phyloP scores from a whole-genome alignment of 2,329 filamentous ascomycete species.

The Cladophialophora carrionii region DNA sequence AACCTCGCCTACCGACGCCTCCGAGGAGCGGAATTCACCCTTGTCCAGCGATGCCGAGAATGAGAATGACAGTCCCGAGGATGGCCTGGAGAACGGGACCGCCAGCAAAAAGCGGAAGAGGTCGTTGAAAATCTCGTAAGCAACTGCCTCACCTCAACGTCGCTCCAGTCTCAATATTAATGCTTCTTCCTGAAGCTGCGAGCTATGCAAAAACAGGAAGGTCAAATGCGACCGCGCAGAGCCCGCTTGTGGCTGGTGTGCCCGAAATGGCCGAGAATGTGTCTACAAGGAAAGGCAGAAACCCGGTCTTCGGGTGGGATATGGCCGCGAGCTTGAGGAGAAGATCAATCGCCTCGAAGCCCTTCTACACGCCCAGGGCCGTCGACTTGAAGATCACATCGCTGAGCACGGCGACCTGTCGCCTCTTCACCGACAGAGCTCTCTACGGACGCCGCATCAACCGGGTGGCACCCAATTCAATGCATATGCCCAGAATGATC shows the following conservation, averaged over 20 bases:
- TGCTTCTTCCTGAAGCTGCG: constrained; percentile 42
- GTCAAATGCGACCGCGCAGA: constrained; percentile 53
- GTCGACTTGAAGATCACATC: constrained; percentile 38
- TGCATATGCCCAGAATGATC: constrained; percentile 27
- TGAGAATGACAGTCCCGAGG: constrained; percentile 26
- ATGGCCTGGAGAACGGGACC: constrained; percentile 19
- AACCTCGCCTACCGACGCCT: constrained; percentile 28
- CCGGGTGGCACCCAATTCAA: constrained; percentile 19
- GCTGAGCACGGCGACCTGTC: constrained; percentile 31
- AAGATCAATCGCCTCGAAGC: constrained; percentile 60
- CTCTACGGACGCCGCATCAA: constrained; percentile 22
- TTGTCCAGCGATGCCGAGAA: constrained; percentile 33
- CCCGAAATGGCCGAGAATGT: constrained; percentile 67
- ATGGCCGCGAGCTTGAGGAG: constrained; percentile 63
- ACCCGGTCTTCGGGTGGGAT: constrained; percentile 65
- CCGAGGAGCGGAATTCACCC: constrained; percentile 32
- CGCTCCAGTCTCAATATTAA: background rate
- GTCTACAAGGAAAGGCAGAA: constrained; percentile 73
- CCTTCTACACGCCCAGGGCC: constrained; percentile 34
- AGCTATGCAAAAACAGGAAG: constrained; percentile 51
- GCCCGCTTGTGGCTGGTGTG: constrained; percentile 70
- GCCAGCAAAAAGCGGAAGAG: constrained; percentile 59
- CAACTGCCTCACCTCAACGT: background rate
- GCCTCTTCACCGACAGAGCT: constrained; percentile 21
- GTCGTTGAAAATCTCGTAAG: constrained; percentile 44